Percentiles rank a stretch among this genome's conserved stretches.
Conservation (phyloP, 306 rosid genomes). For the Sphenostylis stenocarpa region DNA sequence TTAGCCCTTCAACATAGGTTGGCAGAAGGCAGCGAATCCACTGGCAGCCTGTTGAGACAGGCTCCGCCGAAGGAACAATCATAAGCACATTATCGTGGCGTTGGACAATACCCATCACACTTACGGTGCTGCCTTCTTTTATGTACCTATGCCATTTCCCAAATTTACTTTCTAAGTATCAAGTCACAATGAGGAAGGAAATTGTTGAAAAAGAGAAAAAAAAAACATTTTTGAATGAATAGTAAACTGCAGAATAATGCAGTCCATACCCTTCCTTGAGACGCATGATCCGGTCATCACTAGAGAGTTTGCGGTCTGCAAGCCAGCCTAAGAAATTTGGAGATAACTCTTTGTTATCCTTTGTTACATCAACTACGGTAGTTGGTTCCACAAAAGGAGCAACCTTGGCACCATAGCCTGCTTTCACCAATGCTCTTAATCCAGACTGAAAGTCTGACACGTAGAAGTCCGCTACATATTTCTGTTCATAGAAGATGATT, state of each 20-base stretch:
- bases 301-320: conserved; percentile 82
- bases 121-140: conserved; percentile 95
- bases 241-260: background rate
- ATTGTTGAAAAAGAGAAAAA: background rate
- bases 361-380: conserved; percentile 71
- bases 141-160: conserved; percentile 58
- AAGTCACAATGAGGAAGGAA: background rate
- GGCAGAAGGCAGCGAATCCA: conserved; percentile 94
- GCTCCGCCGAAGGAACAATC: conserved; percentile 83
- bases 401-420: conserved; percentile 93
- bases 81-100: conserved; percentile 91
- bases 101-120: conserved; percentile 93
- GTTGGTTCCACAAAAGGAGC: conserved; percentile 85
- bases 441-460: conserved; percentile 96
- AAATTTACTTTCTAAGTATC: conserved; percentile 14
- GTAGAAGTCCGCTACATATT: conserved; percentile 83
- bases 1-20: conserved; percentile 73
- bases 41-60: conserved; percentile 84
- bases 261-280: conserved; percentile 92
- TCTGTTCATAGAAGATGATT: conserved; percentile 56
- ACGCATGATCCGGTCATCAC: conserved; percentile 80
- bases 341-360: conserved; percentile 78
- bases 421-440: conserved; percentile 92
- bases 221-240: background rate
- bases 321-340: conserved; percentile 90